Percentiles rank a stretch among this genome's conserved stretches.
These are phyloP conservation scores for Neurospora sp. DNA, from an alignment of 495 filamentous ascomycete genomes.

Conservation along the genomic window DNA sequence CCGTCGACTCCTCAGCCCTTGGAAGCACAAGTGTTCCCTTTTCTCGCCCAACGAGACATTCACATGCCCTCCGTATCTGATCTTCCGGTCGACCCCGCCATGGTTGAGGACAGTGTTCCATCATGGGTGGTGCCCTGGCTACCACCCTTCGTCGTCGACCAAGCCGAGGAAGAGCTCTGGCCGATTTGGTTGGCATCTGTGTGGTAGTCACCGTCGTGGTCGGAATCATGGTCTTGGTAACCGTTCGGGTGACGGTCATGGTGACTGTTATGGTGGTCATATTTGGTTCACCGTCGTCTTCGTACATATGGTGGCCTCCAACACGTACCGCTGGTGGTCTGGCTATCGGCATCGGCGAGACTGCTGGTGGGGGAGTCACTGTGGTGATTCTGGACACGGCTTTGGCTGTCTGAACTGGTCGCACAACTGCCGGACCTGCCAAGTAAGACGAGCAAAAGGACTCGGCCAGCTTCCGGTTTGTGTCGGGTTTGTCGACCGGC, in stretches of 20 bases:
- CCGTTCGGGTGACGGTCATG: not conserved
- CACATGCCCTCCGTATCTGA: not conserved
- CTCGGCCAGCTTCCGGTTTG: not conserved
- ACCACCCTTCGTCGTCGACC: not conserved
- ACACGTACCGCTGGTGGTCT: not conserved
- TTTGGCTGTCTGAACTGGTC: not conserved
- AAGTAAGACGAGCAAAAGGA: not conserved
- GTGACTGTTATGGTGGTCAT: not conserved
- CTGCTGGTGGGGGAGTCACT: not conserved
- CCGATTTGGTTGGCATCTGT: not conserved
- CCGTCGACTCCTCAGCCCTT: not conserved
- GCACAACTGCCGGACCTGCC: not conserved
- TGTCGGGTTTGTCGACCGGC: not conserved
- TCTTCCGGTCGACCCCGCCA: not conserved
- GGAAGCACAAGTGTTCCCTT: not conserved
- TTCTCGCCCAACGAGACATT: not conserved
- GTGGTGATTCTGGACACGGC: not conserved
- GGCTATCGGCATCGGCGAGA: not conserved
- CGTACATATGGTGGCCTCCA: not conserved
- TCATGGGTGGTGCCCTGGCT: not conserved
- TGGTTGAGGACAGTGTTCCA: not conserved
- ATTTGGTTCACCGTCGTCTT: not conserved
- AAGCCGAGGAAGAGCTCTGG: not conserved
- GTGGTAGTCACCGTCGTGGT: not conserved
- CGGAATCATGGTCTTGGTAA: not conserved